Conservation (phyloP, 1,284 basidiomycete genomes). For the Rhodotorula sp. region DNA sequence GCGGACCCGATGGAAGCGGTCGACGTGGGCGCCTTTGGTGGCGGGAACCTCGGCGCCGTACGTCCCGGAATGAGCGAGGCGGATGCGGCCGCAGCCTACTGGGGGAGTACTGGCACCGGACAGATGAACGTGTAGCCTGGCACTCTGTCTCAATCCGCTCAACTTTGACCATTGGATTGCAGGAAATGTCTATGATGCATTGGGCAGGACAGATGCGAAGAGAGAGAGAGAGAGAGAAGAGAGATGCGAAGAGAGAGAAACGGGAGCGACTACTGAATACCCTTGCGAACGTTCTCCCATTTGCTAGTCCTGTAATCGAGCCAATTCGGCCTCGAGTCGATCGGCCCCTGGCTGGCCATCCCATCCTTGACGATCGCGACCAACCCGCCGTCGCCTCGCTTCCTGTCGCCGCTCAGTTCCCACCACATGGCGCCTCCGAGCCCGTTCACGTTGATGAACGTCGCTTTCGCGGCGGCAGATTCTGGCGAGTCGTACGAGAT, state of each 20-base stretch:
- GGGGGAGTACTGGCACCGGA: conserved; percentile 2
- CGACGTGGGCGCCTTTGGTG: background rate
- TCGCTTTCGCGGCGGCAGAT: conserved; percentile 69
- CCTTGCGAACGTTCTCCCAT: conserved; percentile 51
- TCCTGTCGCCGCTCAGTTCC: conserved; percentile 50
- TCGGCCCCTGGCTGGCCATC: conserved; percentile 16
- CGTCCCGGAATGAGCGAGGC: conserved; percentile 4
- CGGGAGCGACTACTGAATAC: conserved; percentile 30
- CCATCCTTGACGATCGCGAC: conserved; percentile 31
- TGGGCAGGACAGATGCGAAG: background rate
- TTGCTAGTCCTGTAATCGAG: conserved; percentile 56
- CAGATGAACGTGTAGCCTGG: background rate
- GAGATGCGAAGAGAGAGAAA: too few species aligned
- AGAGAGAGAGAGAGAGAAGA: background rate
- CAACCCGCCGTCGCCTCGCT: conserved; percentile 30
- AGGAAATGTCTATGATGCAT: background rate
- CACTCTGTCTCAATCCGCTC: background rate
- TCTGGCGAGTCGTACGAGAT: conserved; percentile 80
- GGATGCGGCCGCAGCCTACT: conserved; percentile 7
- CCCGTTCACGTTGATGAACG: conserved; percentile 60
- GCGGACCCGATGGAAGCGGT: background rate
- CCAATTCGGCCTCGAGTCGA: conserved; percentile 65
- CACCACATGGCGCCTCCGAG: conserved; percentile 46
- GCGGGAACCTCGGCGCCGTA: background rate
- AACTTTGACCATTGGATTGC: background rate